Conservation (phyloP, 129 eudicot species). For the Sambucus nigra region DNA sequence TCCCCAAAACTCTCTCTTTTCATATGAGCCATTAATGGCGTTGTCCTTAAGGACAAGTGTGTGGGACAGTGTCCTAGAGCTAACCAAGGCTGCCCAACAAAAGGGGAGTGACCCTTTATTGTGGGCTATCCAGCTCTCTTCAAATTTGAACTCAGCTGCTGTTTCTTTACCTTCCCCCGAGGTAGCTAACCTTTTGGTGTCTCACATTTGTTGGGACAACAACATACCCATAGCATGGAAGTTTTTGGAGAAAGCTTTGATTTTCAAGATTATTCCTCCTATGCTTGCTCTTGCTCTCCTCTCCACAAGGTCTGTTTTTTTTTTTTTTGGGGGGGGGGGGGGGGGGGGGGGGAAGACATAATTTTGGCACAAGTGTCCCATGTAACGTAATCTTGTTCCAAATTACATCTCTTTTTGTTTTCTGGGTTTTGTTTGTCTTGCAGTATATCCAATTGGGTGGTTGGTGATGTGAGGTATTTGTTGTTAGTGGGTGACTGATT, state of each 20-base stretch:
- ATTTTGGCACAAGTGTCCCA: too few species aligned
- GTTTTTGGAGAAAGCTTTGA: constrained; percentile 75
- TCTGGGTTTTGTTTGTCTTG: not conserved
- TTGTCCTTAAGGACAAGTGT: constrained; percentile 30
- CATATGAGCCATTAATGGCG: constrained; percentile 36
- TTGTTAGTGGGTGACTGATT: not conserved
- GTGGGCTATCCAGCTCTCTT: constrained; percentile 83
- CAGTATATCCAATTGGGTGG: constrained; percentile 9
- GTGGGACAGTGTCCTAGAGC: constrained; percentile 64
- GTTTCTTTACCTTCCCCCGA: constrained; percentile 59
- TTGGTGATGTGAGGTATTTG: constrained; percentile 2
- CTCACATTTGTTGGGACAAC: constrained; percentile 93
- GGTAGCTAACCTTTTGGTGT: constrained; percentile 59
- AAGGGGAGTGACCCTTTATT: constrained; percentile 67
- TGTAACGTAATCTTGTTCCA: too few species aligned
- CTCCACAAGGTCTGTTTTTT: constrained; percentile 45
- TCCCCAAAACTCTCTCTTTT: not conserved
- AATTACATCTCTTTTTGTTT: too few species aligned
- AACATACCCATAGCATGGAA: constrained; percentile 87
- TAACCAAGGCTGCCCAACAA: constrained; percentile 54
- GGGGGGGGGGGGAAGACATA: too few species aligned
- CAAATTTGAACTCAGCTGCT: constrained; percentile 50
- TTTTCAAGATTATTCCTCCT: constrained; percentile 69
- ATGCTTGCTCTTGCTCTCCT: constrained; percentile 78
- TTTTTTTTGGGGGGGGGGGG: too few species aligned